Evolutionary conservation across 2,329 filamentous ascomycete species (phyloP).

Genomic region (Calonectria pseudoturangicola): DNA sequence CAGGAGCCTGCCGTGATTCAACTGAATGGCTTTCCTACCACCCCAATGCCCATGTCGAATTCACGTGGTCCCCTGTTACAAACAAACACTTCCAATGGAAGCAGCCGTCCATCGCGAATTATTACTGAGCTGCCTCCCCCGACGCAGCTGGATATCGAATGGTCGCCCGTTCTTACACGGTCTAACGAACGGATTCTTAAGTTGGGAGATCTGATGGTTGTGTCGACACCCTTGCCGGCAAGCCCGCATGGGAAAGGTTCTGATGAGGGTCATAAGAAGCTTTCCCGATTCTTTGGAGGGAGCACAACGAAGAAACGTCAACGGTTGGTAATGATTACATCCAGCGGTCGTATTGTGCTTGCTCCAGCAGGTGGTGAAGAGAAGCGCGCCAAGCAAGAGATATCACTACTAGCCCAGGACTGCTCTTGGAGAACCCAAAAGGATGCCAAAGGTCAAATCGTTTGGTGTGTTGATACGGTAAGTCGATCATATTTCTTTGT

Average conservation of each 20-base stretch:
- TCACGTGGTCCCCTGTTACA: constrained; percentile 61
- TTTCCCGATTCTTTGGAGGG: constrained; percentile 94
- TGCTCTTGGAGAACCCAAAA: constrained; percentile 86
- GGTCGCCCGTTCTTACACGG: constrained; percentile 94
- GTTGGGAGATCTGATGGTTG: constrained; percentile 91
- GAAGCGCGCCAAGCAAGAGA: constrained; percentile 94
- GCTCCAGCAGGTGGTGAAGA: constrained; percentile 95
- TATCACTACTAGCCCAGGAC: constrained; percentile 86
- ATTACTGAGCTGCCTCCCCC: constrained; percentile 98
- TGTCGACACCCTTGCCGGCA: constrained; percentile 85
- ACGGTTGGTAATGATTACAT: constrained; percentile 95
- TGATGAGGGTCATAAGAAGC: constrained; percentile 87
- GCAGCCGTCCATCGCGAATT: constrained; percentile 81
- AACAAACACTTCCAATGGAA: constrained; percentile 64
- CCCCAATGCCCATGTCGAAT: constrained; percentile 55
- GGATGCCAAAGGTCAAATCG: constrained; percentile 90
- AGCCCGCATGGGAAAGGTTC: constrained; percentile 83
- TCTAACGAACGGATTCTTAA: constrained; percentile 96
- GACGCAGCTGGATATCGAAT: constrained; percentile 97
- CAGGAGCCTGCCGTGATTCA: constrained; percentile 85
- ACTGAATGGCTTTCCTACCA: constrained; percentile 74
- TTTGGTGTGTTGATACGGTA: constrained; percentile 96
- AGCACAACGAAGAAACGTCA: constrained; percentile 94
- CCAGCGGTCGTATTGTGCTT: constrained; percentile 90
- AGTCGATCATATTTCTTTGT: constrained; percentile 63